Percentiles rank a stretch among this genome's conserved stretches.
phyloP scores from a whole-genome alignment of 345 rosid genomes.

The Populus alba region DNA sequence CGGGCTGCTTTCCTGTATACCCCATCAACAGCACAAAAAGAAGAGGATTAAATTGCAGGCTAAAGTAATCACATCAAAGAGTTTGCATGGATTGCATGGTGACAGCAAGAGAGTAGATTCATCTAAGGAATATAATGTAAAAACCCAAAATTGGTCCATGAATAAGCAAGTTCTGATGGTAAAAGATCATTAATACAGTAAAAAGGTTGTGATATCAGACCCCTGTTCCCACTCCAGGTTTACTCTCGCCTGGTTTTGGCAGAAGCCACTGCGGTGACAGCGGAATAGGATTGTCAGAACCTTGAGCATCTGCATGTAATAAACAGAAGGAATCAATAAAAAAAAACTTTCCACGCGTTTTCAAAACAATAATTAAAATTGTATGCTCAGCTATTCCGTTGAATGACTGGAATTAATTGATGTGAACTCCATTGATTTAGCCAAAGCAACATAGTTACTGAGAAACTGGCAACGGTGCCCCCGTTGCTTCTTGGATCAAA shows the following conservation, averaged over 20 bases:
- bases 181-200: neutral
- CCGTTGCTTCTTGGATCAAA: neutral
- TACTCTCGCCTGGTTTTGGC: slow-evolving; percentile 79
- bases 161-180: neutral
- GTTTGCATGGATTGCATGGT: neutral
- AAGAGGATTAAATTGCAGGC: neutral
- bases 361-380: neutral
- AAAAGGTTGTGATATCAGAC: slow-evolving; percentile 39
- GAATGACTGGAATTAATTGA: neutral
- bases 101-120: neutral
- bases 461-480: neutral
- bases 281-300: slow-evolving; percentile 73
- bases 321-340: slow-evolving; percentile 7
- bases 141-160: neutral
- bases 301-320: slow-evolving; percentile 66
- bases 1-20: slow-evolving; percentile 51
- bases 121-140: neutral
- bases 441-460: neutral
- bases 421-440: neutral
- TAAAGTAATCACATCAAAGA: neutral
- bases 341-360: neutral
- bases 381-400: neutral
- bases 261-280: slow-evolving; percentile 99
- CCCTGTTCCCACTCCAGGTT: slow-evolving; percentile 67
- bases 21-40: neutral